A percentile compares a stretch with the other conserved stretches of the same genome.
Conservation (phyloP, 2,329 filamentous ascomycete genomes). For the Fusarium floridanum region DNA sequence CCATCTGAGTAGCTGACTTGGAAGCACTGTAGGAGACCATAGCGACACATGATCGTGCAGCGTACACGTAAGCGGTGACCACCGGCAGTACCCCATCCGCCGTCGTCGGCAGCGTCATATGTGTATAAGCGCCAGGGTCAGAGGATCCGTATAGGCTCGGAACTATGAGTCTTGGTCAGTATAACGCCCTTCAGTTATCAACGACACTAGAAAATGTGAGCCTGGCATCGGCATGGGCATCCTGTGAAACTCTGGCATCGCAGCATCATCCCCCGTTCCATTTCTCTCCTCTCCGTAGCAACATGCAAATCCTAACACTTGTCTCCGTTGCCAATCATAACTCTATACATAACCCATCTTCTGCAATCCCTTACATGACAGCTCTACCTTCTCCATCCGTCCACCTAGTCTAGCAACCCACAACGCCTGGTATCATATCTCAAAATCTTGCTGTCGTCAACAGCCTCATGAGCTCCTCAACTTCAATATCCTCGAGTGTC, state of each 20-base stretch:
- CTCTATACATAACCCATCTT: constrained; percentile 40
- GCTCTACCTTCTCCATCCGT: constrained; percentile 26
- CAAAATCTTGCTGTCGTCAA: constrained; percentile 38
- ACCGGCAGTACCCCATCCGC: too few relatives aligned
- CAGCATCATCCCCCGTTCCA: constrained; percentile 46
- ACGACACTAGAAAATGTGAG: constrained; percentile 43
- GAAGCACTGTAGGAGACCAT: too few relatives aligned
- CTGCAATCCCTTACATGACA: constrained; percentile 34
- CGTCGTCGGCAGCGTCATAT: too few relatives aligned
- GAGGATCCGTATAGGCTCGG: constrained; percentile 69
- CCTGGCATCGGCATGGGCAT: constrained; percentile 37
- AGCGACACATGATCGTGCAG: too few relatives aligned
- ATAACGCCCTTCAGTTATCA: constrained; percentile 31
- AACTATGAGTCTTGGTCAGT: constrained; percentile 59
- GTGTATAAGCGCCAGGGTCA: too few relatives aligned
- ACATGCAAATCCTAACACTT: constrained; percentile 40
- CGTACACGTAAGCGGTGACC: too few relatives aligned
- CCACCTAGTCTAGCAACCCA: constrained; percentile 35
- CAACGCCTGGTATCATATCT: constrained; percentile 44
- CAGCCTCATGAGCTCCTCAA: constrained; percentile 45
- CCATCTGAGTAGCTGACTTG: too few relatives aligned
- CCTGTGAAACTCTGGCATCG: constrained; percentile 46
- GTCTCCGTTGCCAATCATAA: constrained; percentile 36
- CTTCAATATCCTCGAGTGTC: constrained; percentile 47
- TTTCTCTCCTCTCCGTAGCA: constrained; percentile 43